Base-by-base conservation (phyloP, 345 rosid genomes). In the Moricandia moricandioides region DNA sequence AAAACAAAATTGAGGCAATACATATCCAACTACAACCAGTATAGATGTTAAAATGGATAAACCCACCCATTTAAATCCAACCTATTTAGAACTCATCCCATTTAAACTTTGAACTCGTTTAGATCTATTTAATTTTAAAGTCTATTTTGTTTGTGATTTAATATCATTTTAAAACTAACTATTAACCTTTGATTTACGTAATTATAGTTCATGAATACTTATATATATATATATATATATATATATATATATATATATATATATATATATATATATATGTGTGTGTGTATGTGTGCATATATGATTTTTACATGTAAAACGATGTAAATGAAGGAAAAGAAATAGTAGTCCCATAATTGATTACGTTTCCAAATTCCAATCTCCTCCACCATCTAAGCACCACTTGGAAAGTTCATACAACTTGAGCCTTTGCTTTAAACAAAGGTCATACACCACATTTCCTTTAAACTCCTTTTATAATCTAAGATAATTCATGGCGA, bases 331-430 rank as follows among this genome's bases (percentile, higher is more conserved):
- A 54, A 17, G 35, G 5, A 33, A 13, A 57, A 40, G 8, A 10
- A 54, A n/a, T 49, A 16, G 45, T 66, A 49, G 74, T 56, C 65
- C 58, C 74, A 58, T 65, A 35, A 62, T 59, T 65, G 69, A 51
- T 61, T 61, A 69, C 58, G 67, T 74, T 78, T 70, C 65, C 62
- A 70, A 69, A 43, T 60, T 59, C 60, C 69, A 70, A 67, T 73
- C 60, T 47, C 71, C 69, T 49, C 76, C 71, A 61, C 73, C 80
- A 78, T 74, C 45, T 45, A 51, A 71, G 73, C 81, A 78, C 81
- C 78, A 78, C 81, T 72, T 63, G 65, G 81, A 78, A 72, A 78
- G 74, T 67, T 78, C 78, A 67, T 61, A 61, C 78, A 78, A 78
- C 69, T 72, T 72, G 74, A 67, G 70, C 77, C 69, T 67, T 61